These are phyloP conservation scores for Aspergillus felis DNA, from an alignment of 2,329 filamentous ascomycete species.

Conservation along the genomic window DNA sequence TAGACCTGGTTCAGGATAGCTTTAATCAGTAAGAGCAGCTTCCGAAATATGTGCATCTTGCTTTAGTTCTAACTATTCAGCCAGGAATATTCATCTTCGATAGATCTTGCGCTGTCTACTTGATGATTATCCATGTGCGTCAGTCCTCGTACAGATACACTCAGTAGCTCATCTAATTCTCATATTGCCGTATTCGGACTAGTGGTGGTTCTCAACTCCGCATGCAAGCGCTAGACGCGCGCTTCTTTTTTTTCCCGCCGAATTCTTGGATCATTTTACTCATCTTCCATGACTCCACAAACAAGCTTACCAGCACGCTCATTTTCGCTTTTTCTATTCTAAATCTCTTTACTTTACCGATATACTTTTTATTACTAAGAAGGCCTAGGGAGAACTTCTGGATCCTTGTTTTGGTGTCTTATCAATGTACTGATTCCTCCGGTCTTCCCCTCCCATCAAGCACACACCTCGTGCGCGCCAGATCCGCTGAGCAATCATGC, in stretches of 20 bases:
- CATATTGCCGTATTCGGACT: neutral
- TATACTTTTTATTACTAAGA: neutral
- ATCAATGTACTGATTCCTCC: neutral
- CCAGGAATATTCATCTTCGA: neutral
- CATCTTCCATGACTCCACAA: neutral
- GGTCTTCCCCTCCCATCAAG: neutral
- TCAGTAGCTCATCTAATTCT: neutral
- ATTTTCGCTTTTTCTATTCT: neutral
- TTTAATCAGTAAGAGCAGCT: neutral
- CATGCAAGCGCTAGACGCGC: conserved; percentile 2
- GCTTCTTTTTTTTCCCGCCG: conserved; percentile 3
- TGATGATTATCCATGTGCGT: neutral
- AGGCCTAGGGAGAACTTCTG: neutral
- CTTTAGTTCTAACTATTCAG: neutral
- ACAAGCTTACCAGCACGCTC: neutral
- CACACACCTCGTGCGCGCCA: conserved; percentile 6
- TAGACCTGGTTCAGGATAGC: neutral
- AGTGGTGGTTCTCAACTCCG: neutral
- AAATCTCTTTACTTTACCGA: too few relatives aligned
- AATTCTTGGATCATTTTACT: neutral
- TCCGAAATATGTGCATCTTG: neutral
- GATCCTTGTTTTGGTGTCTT: neutral
- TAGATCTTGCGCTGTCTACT: neutral
- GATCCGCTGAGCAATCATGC: conserved; percentile 21
- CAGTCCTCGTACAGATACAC: neutral